Percentiles rank a stretch among this genome's conserved stretches.
Evolutionary conservation across 2,329 filamentous ascomycete species (phyloP).

Genomic region (Ceratocystis ficicola): DNA sequence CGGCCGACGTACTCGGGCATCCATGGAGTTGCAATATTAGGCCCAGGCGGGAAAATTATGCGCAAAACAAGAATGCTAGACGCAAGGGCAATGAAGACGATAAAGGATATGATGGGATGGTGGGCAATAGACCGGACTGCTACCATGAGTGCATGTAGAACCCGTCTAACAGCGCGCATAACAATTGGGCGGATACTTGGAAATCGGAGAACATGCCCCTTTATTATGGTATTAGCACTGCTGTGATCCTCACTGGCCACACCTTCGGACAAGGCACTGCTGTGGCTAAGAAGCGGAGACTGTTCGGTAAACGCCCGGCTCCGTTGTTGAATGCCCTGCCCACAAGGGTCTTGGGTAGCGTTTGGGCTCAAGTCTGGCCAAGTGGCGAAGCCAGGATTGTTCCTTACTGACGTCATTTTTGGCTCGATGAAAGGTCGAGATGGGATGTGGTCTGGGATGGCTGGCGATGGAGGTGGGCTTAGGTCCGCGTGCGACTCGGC

Average conservation of each 20-base stretch:
- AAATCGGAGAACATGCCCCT: neutral
- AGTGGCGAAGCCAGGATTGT: neutral
- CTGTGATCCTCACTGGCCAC: neutral
- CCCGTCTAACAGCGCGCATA: too few species aligned
- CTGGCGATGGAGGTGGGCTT: neutral
- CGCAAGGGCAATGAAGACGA: conserved; percentile 10
- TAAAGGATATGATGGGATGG: conserved; percentile 12
- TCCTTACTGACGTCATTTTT: neutral
- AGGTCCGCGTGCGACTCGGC: conserved; percentile 10
- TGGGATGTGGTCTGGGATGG: neutral
- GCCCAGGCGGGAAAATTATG: conserved; percentile 18
- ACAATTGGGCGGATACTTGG: neutral
- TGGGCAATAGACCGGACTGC: conserved; percentile 1
- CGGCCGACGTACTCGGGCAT: conserved; percentile 34
- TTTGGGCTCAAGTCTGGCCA: neutral
- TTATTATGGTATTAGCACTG: neutral
- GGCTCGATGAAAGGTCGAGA: neutral
- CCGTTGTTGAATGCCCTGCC: neutral
- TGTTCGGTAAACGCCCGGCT: conserved; percentile 18
- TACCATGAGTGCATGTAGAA: too few species aligned
- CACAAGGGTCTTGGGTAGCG: neutral
- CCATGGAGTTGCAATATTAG: conserved; percentile 32
- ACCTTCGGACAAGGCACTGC: neutral
- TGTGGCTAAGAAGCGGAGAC: conserved; percentile 18
- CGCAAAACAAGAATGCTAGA: conserved; percentile 14